A percentile compares a stretch with the other conserved stretches of the same genome.
These are phyloP conservation scores for Gossypium bickii DNA, from an alignment of 345 rosid species.

Conservation along the genomic window DNA sequence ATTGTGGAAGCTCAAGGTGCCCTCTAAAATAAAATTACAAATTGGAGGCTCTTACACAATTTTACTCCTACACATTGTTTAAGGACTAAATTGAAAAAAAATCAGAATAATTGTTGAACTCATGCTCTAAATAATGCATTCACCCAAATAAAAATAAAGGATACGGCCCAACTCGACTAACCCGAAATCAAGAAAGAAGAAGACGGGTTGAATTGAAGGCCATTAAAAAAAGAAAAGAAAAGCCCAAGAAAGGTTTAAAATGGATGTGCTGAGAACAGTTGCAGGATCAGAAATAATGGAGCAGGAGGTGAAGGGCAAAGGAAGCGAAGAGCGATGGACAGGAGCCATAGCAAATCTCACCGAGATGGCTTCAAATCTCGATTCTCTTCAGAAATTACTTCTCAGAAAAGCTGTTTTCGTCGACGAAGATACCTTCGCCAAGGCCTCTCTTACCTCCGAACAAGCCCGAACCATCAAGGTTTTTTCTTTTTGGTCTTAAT, in stretches of 20 bases:
- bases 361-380: slow-evolving; percentile 80
- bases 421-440: slow-evolving; percentile 76
- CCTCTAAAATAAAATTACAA: too few relatives aligned
- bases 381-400: slow-evolving; percentile 80
- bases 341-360: slow-evolving; percentile 76
- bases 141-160: too few relatives aligned
- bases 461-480: slow-evolving; percentile 43
- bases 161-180: too few relatives aligned
- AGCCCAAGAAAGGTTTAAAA: background rate
- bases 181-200: too few relatives aligned
- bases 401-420: slow-evolving; percentile 91
- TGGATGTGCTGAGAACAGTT: background rate
- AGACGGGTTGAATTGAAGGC: too few relatives aligned
- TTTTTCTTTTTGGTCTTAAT: background rate
- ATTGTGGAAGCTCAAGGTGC: too few relatives aligned
- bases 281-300: slow-evolving; percentile 22
- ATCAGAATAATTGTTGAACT: too few relatives aligned
- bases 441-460: slow-evolving; percentile 85
- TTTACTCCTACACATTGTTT: too few relatives aligned
- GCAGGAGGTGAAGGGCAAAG: slow-evolving; percentile 50
- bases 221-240: background rate
- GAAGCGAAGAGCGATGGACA: slow-evolving; percentile 80
- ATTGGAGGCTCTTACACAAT: too few relatives aligned
- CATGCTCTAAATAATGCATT: too few relatives aligned
- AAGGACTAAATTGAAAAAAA: too few relatives aligned